phyloP scores from a whole-genome alignment of 352 stramenopile species.

The Thraustochytrium sp. region DNA sequence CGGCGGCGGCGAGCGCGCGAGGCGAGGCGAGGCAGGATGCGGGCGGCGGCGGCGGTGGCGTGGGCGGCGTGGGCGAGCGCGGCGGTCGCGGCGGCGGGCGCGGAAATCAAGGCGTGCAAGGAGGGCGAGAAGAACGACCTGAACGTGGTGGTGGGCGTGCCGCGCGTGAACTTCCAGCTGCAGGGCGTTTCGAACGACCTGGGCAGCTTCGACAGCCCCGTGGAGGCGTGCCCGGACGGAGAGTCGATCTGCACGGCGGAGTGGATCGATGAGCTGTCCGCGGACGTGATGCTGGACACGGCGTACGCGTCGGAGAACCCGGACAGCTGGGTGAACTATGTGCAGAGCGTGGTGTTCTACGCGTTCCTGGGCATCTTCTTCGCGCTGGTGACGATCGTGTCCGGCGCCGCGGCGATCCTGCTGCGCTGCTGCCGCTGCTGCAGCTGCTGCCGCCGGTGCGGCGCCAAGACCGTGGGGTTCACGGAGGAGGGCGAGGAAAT shows the following conservation, averaged over 20 bases:
- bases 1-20: no score
- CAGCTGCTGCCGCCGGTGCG: neutral
- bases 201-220: neutral
- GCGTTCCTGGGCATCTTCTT: neutral
- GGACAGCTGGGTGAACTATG: neutral
- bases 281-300: neutral
- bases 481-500: neutral
- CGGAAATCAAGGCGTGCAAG: neutral
- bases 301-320: constrained; percentile 5
- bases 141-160: constrained; percentile 1
- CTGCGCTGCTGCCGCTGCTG: constrained; percentile 1
- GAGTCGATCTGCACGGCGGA: neutral
- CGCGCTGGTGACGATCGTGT: neutral
- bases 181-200: constrained; percentile 1
- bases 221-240: neutral
- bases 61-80: neutral
- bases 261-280: neutral
- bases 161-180: neutral
- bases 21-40: no score
- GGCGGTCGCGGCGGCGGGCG: neutral
- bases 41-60: neutral
- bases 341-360: constrained; percentile 2
- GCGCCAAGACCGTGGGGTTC: neutral
- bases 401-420: neutral
- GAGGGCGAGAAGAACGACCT: constrained; percentile 7